Base-by-base conservation (phyloP, 2,329 filamentous ascomycete species). In the Gyromitra esculenta region DNA sequence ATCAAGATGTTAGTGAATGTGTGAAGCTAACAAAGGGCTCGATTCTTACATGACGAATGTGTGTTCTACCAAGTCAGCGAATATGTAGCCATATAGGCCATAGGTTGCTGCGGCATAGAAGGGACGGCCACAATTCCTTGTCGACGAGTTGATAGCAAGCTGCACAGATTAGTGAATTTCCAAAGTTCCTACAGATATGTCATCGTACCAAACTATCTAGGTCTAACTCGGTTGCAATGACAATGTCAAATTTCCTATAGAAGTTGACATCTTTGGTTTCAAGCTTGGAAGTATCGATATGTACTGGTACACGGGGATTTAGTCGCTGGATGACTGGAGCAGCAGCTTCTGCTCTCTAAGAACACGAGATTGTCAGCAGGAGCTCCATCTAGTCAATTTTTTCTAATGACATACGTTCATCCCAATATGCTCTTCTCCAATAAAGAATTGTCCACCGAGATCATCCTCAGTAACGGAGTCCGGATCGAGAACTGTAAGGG, bases 71-170 rank as follows among this genome's bases (percentile, higher is more conserved):
- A 99, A 87, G 83, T 99, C 96, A 74, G 92, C 92, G 83, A 99
- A 99, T 79, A 97, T 92, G 85, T 93, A 99, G 72, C 96, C 96
- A 83, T 96, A 98, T 82, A 97, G 88, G 63, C 96, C 96, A 82
- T 97, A 93, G 1, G 91, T 89, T 65, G 90, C 91, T 45, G 94
- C 92, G 8, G 93, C 93, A 84, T 99, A 99, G 84, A 97, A 97
- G 9, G 94, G 90, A 62, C 90, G 89, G 78, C 89, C 88, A 77
- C 91, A 90, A 48, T 96, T 85, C 60, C 95, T 91, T 52, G 94
- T 94, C 37, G 92, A 91, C 25, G 92, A 92, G 84, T 98, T 97
- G 70, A 77, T 68, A 37, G 63, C 50, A 39, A 72, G 68, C 66
- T 77, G 35, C 15, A 67, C 4, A 45, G 31, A 35, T 77, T 71